These are phyloP conservation scores for Austroboletus festivus DNA, from an alignment of 768 basidiomycete species.

Conservation along the genomic window DNA sequence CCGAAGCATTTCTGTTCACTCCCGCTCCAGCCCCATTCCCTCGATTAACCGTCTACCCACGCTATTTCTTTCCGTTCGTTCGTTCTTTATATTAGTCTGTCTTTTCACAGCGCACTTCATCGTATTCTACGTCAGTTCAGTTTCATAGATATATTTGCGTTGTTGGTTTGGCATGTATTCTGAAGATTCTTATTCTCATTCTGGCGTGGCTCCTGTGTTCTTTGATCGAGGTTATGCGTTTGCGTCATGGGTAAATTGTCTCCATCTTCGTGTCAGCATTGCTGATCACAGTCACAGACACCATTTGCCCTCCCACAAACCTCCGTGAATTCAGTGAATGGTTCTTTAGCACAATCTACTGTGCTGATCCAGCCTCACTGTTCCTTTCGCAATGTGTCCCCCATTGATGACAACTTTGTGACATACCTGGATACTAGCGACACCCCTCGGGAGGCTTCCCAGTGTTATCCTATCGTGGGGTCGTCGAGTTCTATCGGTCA, in stretches of 20 bases:
- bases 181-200: neutral
- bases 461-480: neutral
- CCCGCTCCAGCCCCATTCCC: too few species aligned
- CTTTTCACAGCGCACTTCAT: too few species aligned
- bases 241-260: neutral
- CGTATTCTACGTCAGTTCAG: too few species aligned
- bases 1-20: too few species aligned
- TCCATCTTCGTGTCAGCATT: neutral
- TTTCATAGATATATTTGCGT: neutral
- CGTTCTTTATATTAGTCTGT: too few species aligned
- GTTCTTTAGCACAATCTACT: neutral
- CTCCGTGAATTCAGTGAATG: constrained; percentile 1
- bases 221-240: neutral
- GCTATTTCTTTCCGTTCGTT: too few species aligned
- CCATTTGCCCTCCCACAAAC: neutral
- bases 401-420: neutral
- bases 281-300: neutral
- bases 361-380: neutral
- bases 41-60: too few species aligned
- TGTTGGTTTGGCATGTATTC: constrained; percentile 2
- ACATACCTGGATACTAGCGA: neutral
- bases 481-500: neutral
- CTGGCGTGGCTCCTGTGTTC: neutral
- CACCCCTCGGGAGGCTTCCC: neutral
- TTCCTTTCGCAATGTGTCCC: too few species aligned